These are phyloP conservation scores for Nigrograna mackinnonii DNA, from an alignment of 2,329 filamentous ascomycete genomes.

Conservation along the genomic window DNA sequence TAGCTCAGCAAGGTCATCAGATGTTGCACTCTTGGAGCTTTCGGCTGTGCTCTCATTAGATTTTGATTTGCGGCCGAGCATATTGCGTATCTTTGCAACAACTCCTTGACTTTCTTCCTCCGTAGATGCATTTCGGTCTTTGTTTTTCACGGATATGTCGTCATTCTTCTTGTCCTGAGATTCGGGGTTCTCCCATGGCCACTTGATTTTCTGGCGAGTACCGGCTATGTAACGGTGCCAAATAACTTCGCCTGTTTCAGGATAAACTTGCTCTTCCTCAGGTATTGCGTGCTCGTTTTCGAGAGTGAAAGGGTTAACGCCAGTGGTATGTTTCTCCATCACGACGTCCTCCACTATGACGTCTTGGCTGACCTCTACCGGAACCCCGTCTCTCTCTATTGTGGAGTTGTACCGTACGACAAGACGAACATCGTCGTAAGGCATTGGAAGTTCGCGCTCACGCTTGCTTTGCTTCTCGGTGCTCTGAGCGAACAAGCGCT, in stretches of 20 bases:
- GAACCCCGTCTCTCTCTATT: constrained; percentile 61
- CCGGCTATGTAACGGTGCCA: constrained; percentile 41
- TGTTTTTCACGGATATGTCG: no score
- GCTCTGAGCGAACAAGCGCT: neutral
- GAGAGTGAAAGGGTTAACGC: constrained; percentile 20
- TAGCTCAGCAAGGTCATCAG: constrained; percentile 38
- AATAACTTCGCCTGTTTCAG: constrained; percentile 27
- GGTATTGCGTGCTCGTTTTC: constrained; percentile 19
- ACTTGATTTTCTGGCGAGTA: constrained; percentile 31
- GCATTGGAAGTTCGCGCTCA: constrained; percentile 49
- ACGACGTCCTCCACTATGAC: constrained; percentile 37
- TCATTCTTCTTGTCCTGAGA: no score
- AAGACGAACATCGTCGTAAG: constrained; percentile 75
- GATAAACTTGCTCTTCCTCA: constrained; percentile 32
- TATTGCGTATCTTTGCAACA: no score
- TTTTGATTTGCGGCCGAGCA: no score
- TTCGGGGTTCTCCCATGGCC: constrained; percentile 35
- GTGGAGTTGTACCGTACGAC: constrained; percentile 62
- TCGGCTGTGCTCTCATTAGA: no score
- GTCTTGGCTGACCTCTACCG: constrained; percentile 56
- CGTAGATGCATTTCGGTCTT: no score
- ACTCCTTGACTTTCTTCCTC: no score
- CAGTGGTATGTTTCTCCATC: constrained; percentile 34
- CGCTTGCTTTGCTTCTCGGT: neutral
- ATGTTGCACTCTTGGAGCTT: neutral